Base-by-base conservation (phyloP, 352 stramenopile species). In the Globisporangium barbulae region DNA sequence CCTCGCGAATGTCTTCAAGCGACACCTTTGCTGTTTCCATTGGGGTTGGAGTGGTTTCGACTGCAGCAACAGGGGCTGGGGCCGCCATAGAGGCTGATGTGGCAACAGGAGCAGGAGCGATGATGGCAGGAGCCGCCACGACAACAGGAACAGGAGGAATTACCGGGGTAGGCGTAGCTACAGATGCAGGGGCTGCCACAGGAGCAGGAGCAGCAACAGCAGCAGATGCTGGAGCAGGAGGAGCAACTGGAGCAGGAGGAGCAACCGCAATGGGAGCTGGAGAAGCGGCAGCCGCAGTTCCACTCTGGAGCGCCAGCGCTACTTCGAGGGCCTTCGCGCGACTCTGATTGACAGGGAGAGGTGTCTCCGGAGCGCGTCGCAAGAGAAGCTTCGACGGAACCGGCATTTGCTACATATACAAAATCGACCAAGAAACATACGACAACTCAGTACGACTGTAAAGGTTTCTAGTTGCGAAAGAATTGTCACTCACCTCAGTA, bases 321-420 rank as follows among this genome's bases (percentile, higher is more conserved):
- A 28, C 48, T 53, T 69, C 61, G 30, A 50, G 54, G 19, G 55
- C 25, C n/a, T 68, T 66, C 7, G 58, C 31, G 21, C 61, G 48
- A 22, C 41, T 42, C 47, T 63, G 64, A 61, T 37, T 21, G 12
- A 58, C 52, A 33, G 37, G 52, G 52, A 53, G 67, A 58, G 86
- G 78, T 3, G 70, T 21, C 12, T 91, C 82, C 2, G 79, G 74
- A 10, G 82, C 81, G 52, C 85, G 85, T n/a, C 85, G 82, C 22
- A 93, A 83, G 13, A 80, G 78, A 73, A 93, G 81, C 12, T 76
- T 77, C 9, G 79, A 89, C 19, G 85, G 85, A 47, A 90, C 83
- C 45, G 83, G 59, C 21, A 93, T 68, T 28, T 73, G 70, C 82
- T 90, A 54, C 12, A 71, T 19, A 30, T 21, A 48, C 3, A 64